Evolutionary conservation across 2,329 filamentous ascomycete species (phyloP).

Genomic region (Apiospora koreana): DNA sequence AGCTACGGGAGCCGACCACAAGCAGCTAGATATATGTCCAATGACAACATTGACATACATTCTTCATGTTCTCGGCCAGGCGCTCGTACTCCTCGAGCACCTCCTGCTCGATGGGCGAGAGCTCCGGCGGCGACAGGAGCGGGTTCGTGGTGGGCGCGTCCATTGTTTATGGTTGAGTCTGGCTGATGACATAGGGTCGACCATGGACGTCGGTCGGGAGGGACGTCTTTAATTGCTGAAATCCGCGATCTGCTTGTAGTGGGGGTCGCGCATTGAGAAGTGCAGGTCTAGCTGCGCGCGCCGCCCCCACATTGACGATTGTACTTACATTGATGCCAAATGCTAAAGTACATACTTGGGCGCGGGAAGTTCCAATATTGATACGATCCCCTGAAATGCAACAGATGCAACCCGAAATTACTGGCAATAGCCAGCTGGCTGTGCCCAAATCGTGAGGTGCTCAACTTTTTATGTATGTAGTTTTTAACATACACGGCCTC

Average conservation of each 20-base stretch:
- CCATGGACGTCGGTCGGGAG: not conserved
- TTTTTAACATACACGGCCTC: too few species aligned
- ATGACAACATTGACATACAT: constrained; percentile 51
- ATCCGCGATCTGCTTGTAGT: not conserved
- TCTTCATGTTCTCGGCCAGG: constrained; percentile 87
- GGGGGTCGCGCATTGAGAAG: not conserved
- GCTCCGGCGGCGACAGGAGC: constrained; percentile 48
- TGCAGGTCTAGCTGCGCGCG: not conserved
- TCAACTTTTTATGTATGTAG: too few species aligned
- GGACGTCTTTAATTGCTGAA: not conserved
- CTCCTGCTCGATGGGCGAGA: constrained; percentile 86
- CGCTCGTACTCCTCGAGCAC: constrained; percentile 92
- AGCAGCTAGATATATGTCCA: too few species aligned
- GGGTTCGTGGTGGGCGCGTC: constrained; percentile 16
- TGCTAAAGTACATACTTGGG: too few species aligned
- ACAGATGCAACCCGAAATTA: too few species aligned
- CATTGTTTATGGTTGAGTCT: not conserved
- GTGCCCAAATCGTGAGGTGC: too few species aligned
- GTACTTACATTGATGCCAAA: too few species aligned
- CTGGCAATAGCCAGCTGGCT: too few species aligned
- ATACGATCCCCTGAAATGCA: too few species aligned
- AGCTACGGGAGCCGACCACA: too few species aligned
- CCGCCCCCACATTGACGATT: not conserved
- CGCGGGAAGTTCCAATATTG: too few species aligned
- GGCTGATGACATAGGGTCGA: not conserved